Conservation (phyloP, 345 rosid genomes). For the Sonneratia caseolaris region DNA sequence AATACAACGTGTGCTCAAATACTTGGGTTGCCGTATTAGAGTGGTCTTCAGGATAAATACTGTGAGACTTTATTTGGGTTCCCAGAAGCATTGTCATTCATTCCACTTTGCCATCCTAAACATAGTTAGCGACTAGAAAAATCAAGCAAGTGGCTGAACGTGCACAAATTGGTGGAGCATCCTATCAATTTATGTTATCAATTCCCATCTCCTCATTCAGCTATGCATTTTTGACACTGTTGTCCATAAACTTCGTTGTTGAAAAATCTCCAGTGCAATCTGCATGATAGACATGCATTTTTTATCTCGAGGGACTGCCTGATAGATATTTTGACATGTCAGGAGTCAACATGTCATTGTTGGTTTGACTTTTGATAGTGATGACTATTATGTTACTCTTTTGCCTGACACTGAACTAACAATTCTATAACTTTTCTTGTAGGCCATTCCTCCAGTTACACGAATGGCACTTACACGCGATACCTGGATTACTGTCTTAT, state of each 20-base stretch:
- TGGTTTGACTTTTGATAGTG: neutral
- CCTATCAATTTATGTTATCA: neutral
- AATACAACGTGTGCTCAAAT: neutral
- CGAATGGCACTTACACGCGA: conserved; percentile 96
- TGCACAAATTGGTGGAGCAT: neutral
- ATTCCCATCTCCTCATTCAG: neutral
- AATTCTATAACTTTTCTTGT: conserved; percentile 6
- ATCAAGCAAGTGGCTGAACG: neutral
- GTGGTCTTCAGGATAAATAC: neutral
- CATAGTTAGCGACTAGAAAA: neutral
- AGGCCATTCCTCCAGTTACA: conserved; percentile 91
- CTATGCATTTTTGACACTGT: neutral
- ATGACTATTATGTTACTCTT: neutral
- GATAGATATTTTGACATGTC: neutral
- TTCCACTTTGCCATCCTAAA: neutral
- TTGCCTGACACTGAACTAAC: neutral
- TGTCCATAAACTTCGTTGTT: neutral
- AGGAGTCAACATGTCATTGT: neutral
- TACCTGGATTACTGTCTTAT: conserved; percentile 95
- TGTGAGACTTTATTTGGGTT: neutral
- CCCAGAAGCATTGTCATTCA: neutral
- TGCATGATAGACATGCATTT: neutral
- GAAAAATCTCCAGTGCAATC: neutral
- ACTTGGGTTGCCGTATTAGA: neutral
- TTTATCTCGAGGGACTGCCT: neutral